Evolutionary conservation across 1,139 yeast species (phyloP).

Genomic region (Pichia sp.): DNA sequence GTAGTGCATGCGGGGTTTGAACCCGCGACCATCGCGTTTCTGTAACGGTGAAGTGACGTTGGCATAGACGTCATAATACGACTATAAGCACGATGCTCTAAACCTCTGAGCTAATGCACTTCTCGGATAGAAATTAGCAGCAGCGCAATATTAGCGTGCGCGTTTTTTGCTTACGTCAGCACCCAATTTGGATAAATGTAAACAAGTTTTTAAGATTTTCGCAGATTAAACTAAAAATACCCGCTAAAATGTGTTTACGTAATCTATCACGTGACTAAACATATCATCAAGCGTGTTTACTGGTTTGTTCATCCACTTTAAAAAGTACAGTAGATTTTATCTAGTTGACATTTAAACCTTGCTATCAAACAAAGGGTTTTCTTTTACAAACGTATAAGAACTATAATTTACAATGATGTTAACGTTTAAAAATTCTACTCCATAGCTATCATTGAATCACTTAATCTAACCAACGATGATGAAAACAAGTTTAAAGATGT

Average conservation of each 20-base stretch:
- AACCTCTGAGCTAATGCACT: constrained; percentile 35
- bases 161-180: constrained; percentile 4
- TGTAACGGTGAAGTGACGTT: constrained; percentile 31
- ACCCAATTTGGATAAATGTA: neutral
- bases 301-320: too few species aligned
- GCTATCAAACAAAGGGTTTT: too few species aligned
- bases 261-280: neutral
- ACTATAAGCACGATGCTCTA: constrained; percentile 35
- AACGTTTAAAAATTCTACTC: too few species aligned
- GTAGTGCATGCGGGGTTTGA: constrained; percentile 35
- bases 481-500: too few species aligned
- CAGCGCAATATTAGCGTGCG: neutral
- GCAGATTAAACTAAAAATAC: neutral
- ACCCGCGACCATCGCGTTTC: constrained; percentile 36
- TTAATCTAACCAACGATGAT: too few species aligned
- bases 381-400: too few species aligned
- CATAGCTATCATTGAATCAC: too few species aligned
- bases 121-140: constrained; percentile 10
- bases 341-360: too few species aligned
- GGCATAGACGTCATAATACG: constrained; percentile 31
- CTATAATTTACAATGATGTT: too few species aligned
- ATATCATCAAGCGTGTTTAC: too few species aligned
- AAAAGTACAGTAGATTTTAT: too few species aligned
- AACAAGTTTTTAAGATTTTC: neutral
- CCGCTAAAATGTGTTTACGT: neutral